Evolutionary conservation across 768 basidiomycete genomes (phyloP), one percentile per base, ranked within the genome.

Genomic region (Hericium alpestre): DNA sequence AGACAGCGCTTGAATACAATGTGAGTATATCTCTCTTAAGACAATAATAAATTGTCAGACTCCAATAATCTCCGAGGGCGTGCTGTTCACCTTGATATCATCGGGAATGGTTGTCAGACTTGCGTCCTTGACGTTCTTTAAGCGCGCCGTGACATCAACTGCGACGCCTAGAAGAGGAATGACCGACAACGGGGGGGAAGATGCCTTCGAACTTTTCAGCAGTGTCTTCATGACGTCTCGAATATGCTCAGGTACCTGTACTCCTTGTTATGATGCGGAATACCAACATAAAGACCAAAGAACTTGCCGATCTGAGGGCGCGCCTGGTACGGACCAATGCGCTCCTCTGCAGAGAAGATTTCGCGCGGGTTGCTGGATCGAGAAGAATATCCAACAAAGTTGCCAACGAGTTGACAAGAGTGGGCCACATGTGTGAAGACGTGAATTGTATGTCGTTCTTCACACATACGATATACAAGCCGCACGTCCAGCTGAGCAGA

Each of bases 401-500:
- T 0, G 87, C 83, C 63, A 90, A 73, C 22, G 77, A 73, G n/a
- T 71, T 70, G 15, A 83, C 67, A 22, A 90, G 76, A 4, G 71
- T 68, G 0, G 69, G 71, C 78, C 81, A 88, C 38, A 74, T 65
- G 15, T 74, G 72, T 1, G 80, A 74, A 3, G 73, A 67, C 2
- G 73, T 55, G 63, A 83, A 81, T 22, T 74, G 66, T 1, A 73
- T 69, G 54, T 79, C 74, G 39, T 70, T 53, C 56, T 74, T 65
- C 15, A 81, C 62, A 58, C 80, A 81, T 5, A 74, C 71, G 6
- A 76, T 68, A 64, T 87, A 88, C 25, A 88, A 67, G 15, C 77
- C 78, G 62, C 83, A 81, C 3, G 80, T 71, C 90, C 89, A 91
- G 64, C 75, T 81, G 43, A 90, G 71, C 16, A 92, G 77, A 37